Base-by-base conservation (phyloP, 164 flowering plant species). In the Houttuynia cordata region DNA sequence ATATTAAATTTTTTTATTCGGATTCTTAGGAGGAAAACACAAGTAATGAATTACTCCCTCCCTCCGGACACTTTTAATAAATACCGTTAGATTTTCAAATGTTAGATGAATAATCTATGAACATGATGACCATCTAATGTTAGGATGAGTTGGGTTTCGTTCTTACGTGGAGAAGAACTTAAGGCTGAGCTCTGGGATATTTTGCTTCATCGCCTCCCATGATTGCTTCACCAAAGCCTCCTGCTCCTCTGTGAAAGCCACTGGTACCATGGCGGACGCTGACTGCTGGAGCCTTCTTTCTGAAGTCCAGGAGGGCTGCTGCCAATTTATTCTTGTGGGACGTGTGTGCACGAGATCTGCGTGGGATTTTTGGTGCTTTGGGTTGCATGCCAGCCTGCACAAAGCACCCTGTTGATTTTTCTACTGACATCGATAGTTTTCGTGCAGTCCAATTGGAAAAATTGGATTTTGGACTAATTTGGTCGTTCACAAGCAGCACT, bases 141-240 rank as follows among this genome's bases (percentile, higher is more conserved):
- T n/a, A n/a, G n/a, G 10, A 25, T 20, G 34, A 37, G 47, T 22
- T 0, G 6, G 12, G 40, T 22, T 20, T 14, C 10, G 12, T 8
- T 56, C 77, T 67, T 75, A 84, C 94, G 64, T 57, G 13, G 81
- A 49, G 71, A 81, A 85, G 71, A 87, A 81, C 15, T 71, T 75
- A 53, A 87, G 77, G 62, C 95, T 81, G 59, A 70, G 57, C 34
- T 82, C 61, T 20, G 78, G 79, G n/a, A 76, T 67, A 49, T 83
- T 67, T 62, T 68, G 79, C 74, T 81, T 80, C 80, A 80, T 66
- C 5, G 73, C 20, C 65, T 80, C 84, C 91, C 91, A 87, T 76
- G 91, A 83, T 34, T 80, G 79, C 75, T 81, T 83, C 59, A 87
- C 87, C 76, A 83, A 64, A 47, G 62, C 74, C 64, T 86, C 93